Evolutionary conservation across 2,329 filamentous ascomycete genomes (phyloP), one percentile per base, ranked within the genome.

Genomic region (Aspergillus intermedius): DNA sequence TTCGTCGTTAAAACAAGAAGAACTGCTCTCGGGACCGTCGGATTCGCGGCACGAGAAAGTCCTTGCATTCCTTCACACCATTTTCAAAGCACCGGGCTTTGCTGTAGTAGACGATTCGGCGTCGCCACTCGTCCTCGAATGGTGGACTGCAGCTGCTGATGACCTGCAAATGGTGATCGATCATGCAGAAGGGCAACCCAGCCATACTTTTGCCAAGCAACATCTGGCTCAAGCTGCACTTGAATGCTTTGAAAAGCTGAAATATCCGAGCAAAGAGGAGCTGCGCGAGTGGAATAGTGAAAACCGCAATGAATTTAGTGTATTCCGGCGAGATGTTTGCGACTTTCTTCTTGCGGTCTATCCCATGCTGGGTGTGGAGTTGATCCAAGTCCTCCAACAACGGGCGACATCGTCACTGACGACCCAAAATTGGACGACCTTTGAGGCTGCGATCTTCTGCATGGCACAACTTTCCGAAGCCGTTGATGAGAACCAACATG

Each of bases 321-420:
- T 65, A 15, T 74, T 74, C 49, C 70, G 73, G 15, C 67, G 68
- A 23, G 71, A 74, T 41, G 71, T 68, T n/a, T 67, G 67, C 44
- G 73, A 75, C 51, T 74, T 73, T 45, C 60, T 74, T 9, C 62
- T 73, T 12, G 67, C 71, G 5, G 65, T 67, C 1, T 74, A 73
- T 54, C 66, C 70, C 1, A 64, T 74, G 21, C 52, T 75, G 9
- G 73, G 73, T 1, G 61, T 70, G 21, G 67, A 68, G 4, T 51
- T 75, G 28, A 62, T 74, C 19, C 63, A 67, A 34, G 65, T 72
- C 4, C 69, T 74, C 42, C 67, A 71, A 43, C 61, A 68, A 47
- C 64, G 59, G 40, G 64, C 71, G 32, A 60, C 59, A 12, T 54
- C 56, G 4, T 61, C 69, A 10, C 58, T 70, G n/a, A 42, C 54